Conservation (phyloP, 1,284 basidiomycete species). For the Boletus austroedulis region DNA sequence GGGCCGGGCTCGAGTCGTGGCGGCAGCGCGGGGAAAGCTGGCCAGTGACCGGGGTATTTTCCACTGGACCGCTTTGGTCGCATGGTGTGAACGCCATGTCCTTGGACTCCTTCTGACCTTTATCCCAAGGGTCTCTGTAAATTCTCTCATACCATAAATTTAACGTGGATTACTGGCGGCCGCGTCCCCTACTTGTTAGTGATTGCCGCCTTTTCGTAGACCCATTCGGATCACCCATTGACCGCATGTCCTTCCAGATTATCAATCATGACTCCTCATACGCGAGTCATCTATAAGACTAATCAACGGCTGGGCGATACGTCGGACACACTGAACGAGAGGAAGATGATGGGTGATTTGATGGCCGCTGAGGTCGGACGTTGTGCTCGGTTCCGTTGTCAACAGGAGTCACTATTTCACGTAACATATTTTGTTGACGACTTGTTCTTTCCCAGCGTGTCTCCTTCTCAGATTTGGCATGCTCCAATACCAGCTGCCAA, state of each 20-base stretch:
- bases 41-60: too few relatives aligned
- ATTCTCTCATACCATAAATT: too few relatives aligned
- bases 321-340: not conserved
- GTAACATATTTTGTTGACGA: not conserved
- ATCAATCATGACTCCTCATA: not conserved
- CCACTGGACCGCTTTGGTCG: too few relatives aligned
- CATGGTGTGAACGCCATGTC: too few relatives aligned
- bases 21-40: not conserved
- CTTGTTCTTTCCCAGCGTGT: not conserved
- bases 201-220: too few relatives aligned
- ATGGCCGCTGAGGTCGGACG: not conserved
- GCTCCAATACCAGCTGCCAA: conserved; percentile 59
- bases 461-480: conserved; percentile 37
- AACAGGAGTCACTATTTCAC: not conserved
- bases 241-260: too few relatives aligned
- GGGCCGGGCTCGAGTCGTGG: not conserved
- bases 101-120: too few relatives aligned
- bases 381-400: conserved; percentile 23
- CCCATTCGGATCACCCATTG: too few relatives aligned
- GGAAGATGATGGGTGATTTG: not conserved
- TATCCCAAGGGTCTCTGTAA: too few relatives aligned
- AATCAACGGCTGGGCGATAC: not conserved
- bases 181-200: too few relatives aligned
- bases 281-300: not conserved
- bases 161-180: too few relatives aligned